Base-by-base conservation (phyloP, 163 green algal genomes). In the Chlorella variabilis region DNA sequence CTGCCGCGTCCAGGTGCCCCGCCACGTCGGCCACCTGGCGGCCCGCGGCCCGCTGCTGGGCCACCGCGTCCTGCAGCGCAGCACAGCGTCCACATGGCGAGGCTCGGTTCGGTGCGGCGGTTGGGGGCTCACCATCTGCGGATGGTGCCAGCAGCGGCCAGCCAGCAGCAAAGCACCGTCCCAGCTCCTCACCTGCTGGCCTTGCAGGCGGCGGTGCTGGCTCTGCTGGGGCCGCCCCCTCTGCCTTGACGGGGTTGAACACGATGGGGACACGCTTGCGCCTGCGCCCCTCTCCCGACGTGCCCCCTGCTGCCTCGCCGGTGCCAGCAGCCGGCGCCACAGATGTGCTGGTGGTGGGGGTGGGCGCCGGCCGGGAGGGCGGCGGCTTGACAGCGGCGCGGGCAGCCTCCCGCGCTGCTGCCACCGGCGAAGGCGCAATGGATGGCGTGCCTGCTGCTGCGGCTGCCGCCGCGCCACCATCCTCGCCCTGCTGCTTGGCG, bases 191-290 rank as follows among this genome's bases (percentile, higher is more conserved):
- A 29, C 54, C 54, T 63, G 54, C 54, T 33, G 54, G 54, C 23
- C 54, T 54, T 11, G 54, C 15, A 15, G 15, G 59, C 29, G 18
- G 59, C n/a, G 59, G n/a, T 11, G 59, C 59, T 67, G 59, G 59
- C 17, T 9, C 59, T 4, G 66, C 21, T 2, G 71, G 23, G 4
- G 71, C 23, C 38, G 34, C 49, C 21, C 31, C 18, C 31, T 49
- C 31, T 2, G 48, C 3, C 25, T 33, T 8, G 25, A 56, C 51
- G 9, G 39, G 9, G 23, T 41, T 51, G 51, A 79, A 79, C 34
- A 79, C 71, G 18, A 79, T 79, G 36, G 71, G 71, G 2, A 25
- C 71, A 18, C 71, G 71, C 71, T 69, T 79, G 71, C 71, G 71
- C 48, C 70, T 31, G 17, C 70, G 70, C 31, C 70, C 70, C 71